A percentile compares a stretch with the other conserved stretches of the same genome.
Evolutionary conservation across 805 yeast genomes (phyloP).

Genomic region (Candida cerambycidarum): DNA sequence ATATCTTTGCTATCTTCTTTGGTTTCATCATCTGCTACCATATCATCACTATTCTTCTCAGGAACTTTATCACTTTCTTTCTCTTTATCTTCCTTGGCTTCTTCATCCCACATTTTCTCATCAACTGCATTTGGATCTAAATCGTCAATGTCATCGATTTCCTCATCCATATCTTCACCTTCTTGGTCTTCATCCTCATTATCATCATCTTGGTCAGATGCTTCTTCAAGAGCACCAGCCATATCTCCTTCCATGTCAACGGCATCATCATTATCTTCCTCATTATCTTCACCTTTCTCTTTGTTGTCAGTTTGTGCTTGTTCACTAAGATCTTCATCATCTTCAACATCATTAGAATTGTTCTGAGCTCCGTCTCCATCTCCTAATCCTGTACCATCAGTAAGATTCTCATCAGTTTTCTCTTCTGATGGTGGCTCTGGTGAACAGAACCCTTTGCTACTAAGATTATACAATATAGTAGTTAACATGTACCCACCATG

Average conservation of each 20-base stretch:
- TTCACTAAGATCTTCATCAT: constrained; percentile 86
- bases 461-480: constrained; percentile 54
- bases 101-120: constrained; percentile 98
- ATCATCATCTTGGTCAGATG: constrained; percentile 67
- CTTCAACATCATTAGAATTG: constrained; percentile 81
- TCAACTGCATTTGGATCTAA: constrained; percentile 93
- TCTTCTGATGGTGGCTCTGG: constrained; percentile 77
- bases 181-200: constrained; percentile 49
- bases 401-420: constrained; percentile 57
- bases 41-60: constrained; percentile 52
- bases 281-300: constrained; percentile 64
- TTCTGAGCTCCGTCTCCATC: constrained; percentile 88
- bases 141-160: constrained; percentile 84
- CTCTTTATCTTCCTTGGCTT: constrained; percentile 75
- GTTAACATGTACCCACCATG: constrained; percentile 63
- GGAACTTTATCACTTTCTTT: constrained; percentile 76
- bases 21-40: constrained; percentile 47
- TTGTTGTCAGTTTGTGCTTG: constrained; percentile 69
- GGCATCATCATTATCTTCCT: constrained; percentile 82
- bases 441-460: constrained; percentile 86
- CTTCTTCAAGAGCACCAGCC: constrained; percentile 90
- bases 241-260: constrained; percentile 94
- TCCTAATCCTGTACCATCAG: constrained; percentile 90
- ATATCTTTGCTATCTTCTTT: constrained; percentile 33
- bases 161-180: constrained; percentile 79